Percentiles rank a stretch among this genome's conserved stretches.
These are phyloP conservation scores for Suillus sp. DNA, from an alignment of 768 basidiomycete genomes.

Conservation along the genomic window DNA sequence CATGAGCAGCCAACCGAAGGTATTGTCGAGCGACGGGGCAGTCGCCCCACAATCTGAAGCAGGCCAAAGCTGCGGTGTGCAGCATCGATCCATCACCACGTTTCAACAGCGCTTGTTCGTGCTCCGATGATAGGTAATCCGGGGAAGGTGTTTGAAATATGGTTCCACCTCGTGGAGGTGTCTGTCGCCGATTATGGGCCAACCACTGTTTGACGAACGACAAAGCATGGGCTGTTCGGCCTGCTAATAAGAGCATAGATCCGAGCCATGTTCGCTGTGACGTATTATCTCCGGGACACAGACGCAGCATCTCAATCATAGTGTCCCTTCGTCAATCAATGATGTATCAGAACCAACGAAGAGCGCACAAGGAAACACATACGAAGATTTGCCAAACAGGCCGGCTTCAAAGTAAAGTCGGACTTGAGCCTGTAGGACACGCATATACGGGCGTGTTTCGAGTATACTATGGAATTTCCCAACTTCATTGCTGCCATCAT, in stretches of 20 bases:
- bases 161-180: constrained; percentile 28
- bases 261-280: constrained; percentile 41
- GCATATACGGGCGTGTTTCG: constrained; percentile 49
- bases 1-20: constrained; percentile 36
- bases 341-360: background rate
- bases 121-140: constrained; percentile 17
- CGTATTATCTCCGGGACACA: constrained; percentile 46
- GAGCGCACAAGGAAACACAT: constrained; percentile 16
- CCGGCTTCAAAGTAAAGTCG: constrained; percentile 36
- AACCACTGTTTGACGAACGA: constrained; percentile 41
- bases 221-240: constrained; percentile 41
- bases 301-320: constrained; percentile 44
- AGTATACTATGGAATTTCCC: constrained; percentile 41
- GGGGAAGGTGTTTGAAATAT: constrained; percentile 29
- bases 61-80: constrained; percentile 45
- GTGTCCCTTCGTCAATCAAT: constrained; percentile 30
- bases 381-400: constrained; percentile 39
- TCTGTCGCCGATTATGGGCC: constrained; percentile 22
- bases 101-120: constrained; percentile 18
- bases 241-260: constrained; percentile 37
- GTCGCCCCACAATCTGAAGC: constrained; percentile 43
- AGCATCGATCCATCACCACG: constrained; percentile 16
- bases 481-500: constrained; percentile 37
- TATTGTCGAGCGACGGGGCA: constrained; percentile 42
- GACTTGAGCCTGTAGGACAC: constrained; percentile 42